Percentiles rank a stretch among this genome's conserved stretches.
Conservation (phyloP, 768 basidiomycete species). For the Termitomyces titanicus region DNA sequence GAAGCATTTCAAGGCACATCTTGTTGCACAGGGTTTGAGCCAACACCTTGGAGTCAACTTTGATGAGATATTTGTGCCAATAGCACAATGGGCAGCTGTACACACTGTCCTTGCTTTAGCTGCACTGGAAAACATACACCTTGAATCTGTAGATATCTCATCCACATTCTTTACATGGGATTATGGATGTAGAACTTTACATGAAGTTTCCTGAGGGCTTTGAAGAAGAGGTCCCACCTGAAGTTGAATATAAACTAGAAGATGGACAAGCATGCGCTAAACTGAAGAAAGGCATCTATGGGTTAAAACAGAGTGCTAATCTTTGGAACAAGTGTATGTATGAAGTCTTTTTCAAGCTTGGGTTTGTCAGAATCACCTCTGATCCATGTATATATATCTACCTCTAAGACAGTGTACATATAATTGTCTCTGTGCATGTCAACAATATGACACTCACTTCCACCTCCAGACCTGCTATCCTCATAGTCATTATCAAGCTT, state of each 20-base stretch:
- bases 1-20: background rate
- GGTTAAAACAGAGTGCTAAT: background rate
- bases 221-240: background rate
- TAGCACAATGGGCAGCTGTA: background rate
- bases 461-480: background rate
- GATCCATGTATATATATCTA: background rate
- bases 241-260: background rate
- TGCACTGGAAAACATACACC: conserved; percentile 10
- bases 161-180: background rate
- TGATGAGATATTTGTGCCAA: background rate
- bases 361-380: background rate
- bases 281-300: background rate
- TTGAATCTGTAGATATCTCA: conserved; percentile 9
- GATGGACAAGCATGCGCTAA: too few species aligned
- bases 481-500: background rate
- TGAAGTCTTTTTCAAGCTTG: background rate
- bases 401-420: background rate
- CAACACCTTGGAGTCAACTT: background rate
- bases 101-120: background rate
- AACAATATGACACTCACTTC: background rate
- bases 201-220: background rate
- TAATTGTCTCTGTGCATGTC: background rate
- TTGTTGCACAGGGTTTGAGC: background rate
- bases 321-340: background rate
- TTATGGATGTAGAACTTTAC: background rate